These are phyloP conservation scores for Phytophthora pinifolia DNA, from an alignment of 352 stramenopile species.

Conservation along the genomic window DNA sequence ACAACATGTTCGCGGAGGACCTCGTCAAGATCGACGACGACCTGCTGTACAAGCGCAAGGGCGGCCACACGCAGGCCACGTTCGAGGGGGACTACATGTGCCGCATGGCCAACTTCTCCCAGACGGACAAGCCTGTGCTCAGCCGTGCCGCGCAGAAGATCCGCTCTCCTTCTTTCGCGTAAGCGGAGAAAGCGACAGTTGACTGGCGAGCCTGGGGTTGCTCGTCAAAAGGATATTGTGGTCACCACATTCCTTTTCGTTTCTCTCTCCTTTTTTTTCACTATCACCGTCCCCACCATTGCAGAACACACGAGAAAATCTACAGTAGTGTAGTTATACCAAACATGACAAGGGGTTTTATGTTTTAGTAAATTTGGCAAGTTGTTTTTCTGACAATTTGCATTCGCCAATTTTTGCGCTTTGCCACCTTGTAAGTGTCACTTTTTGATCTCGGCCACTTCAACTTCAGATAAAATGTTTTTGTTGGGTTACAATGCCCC, in stretches of 20 bases:
- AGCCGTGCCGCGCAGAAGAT: conserved; percentile 64
- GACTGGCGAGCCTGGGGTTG: neutral
- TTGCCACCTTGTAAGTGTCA: too few relatives aligned
- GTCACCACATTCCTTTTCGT: neutral
- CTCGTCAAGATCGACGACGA: conserved; percentile 73
- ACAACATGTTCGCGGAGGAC: conserved; percentile 77
- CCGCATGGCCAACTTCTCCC: conserved; percentile 79
- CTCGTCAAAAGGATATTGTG: neutral
- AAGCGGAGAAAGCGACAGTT: conserved; percentile 18
- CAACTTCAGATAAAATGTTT: conserved; percentile 21
- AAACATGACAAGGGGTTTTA: conserved; percentile 21
- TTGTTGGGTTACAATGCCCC: neutral
- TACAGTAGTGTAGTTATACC: conserved; percentile 28
- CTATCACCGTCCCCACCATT: conserved; percentile 24
- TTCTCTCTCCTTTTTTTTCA: conserved; percentile 13
- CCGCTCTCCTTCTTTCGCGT: conserved; percentile 78
- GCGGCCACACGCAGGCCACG: conserved; percentile 80
- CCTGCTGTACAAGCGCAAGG: conserved; percentile 79
- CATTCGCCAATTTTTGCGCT: neutral
- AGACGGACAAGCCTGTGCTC: conserved; percentile 43
- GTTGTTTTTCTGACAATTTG: too few relatives aligned
- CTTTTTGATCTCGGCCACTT: conserved; percentile 6
- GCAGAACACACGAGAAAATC: conserved; percentile 25
- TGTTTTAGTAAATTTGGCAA: neutral
- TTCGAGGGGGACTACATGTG: conserved; percentile 87